A percentile compares a stretch with the other conserved stretches of the same genome.
phyloP scores from a whole-genome alignment of 1,139 yeast species.

The Meyerozyma guilliermondii region DNA sequence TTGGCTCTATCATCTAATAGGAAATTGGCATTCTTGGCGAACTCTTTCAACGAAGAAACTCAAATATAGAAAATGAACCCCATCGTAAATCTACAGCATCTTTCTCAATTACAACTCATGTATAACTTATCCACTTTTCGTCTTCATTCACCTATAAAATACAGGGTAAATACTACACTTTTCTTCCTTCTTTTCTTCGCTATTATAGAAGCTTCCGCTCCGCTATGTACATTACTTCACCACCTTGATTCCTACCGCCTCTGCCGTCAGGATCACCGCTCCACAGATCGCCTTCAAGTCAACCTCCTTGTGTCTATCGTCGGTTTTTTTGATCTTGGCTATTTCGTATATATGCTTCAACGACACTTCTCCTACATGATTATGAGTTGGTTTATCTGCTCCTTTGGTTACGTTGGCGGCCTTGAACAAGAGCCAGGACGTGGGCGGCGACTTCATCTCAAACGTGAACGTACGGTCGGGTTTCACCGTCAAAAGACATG shows the following conservation, averaged over 20 bases:
- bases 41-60: too few species aligned
- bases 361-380: slow-evolving; percentile 64
- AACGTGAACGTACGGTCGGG: slow-evolving; percentile 91
- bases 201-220: too few species aligned
- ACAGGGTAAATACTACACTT: too few species aligned
- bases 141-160: too few species aligned
- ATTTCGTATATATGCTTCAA: slow-evolving; percentile 91
- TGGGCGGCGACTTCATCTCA: slow-evolving; percentile 88
- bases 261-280: slow-evolving; percentile 81
- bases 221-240: slow-evolving; percentile 41
- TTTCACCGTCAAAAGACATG: slow-evolving; percentile 75
- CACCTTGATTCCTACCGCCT: slow-evolving; percentile 79
- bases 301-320: slow-evolving; percentile 67
- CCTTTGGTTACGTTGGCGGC: slow-evolving; percentile 87
- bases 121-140: background rate
- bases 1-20: too few species aligned
- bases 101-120: too few species aligned
- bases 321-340: slow-evolving; percentile 89
- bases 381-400: slow-evolving; percentile 48
- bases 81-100: too few species aligned
- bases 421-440: slow-evolving; percentile 77
- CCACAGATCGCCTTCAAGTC: slow-evolving; percentile 77
- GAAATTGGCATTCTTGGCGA: too few species aligned
- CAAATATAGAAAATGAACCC: too few species aligned
- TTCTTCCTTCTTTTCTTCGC: background rate